Conservation (phyloP, 2,329 filamentous ascomycete species). For the Colletotrichum eremochloae region DNA sequence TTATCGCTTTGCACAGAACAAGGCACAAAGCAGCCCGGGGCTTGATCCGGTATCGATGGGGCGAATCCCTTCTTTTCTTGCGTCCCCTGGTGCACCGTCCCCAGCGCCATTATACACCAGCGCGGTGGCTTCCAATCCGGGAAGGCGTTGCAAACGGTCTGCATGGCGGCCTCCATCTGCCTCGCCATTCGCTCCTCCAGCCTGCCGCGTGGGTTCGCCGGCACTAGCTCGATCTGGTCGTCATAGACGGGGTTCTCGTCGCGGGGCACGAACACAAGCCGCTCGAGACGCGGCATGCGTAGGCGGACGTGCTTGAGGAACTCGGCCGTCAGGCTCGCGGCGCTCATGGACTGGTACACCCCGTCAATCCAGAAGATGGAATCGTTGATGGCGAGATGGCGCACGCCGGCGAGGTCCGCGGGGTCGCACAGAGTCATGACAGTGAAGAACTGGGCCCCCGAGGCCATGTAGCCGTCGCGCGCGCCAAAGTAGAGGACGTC, state of each 20-base stretch:
- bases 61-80: neutral
- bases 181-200: conserved; percentile 53
- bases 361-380: conserved; percentile 54
- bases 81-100: neutral
- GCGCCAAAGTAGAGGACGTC: conserved; percentile 65
- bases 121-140: conserved; percentile 51
- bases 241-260: conserved; percentile 53
- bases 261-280: conserved; percentile 60
- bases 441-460: conserved; percentile 60
- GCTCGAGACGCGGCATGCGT: conserved; percentile 56
- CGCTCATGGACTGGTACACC: conserved; percentile 54
- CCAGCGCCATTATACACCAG: conserved; percentile 55
- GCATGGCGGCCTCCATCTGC: conserved; percentile 53
- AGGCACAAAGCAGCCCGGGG: neutral
- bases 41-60: neutral
- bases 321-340: conserved; percentile 56
- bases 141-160: conserved; percentile 48
- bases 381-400: conserved; percentile 61
- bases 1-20: neutral
- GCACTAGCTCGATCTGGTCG: conserved; percentile 45
- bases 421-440: conserved; percentile 58
- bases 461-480: conserved; percentile 59
- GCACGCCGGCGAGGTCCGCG: conserved; percentile 56
- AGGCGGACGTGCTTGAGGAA: conserved; percentile 54
- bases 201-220: conserved; percentile 46